Base-by-base conservation (phyloP, 2,329 filamentous ascomycete genomes). In the Tolypocladium nubicola region DNA sequence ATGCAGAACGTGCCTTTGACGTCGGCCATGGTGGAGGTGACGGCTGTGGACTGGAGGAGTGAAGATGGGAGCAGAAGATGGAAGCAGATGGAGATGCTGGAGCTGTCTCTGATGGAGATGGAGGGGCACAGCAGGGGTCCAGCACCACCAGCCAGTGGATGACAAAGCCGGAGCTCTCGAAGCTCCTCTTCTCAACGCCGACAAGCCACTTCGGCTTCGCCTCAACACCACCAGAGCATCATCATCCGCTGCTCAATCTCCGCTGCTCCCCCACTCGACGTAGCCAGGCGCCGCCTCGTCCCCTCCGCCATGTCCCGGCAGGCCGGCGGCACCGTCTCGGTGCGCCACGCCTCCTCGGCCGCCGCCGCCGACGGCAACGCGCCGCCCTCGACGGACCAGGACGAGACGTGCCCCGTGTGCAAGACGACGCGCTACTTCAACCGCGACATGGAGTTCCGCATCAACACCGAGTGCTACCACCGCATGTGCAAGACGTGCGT, bases 401-500 rank as follows among this genome's bases (percentile, higher is more conserved):
- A 79, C 63, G 91, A 97, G 74, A 88, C 92, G 69, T 99, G 94
- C 76, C 94, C 93, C 58, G 90, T 97, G 64, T 99, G 94, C 87
- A 97, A 97, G 76, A 95, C 91, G 59, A 90, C 89, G 59, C 89
- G 91, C 62, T 97, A 97, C 78, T 87, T 97, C 67, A 97, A 97
- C 78, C 86, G 86, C 60, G 87, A 91, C 75, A 92, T 99, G 83
- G 83, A 87, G 62, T 97, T 99, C 75, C 88, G 94, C 65, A 92
- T 99, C 76, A 97, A 97, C 72, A 90, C 93, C 10, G 91, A 96
- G 79, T 99, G 94, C 82, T 99, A 99, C 79, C 94, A 99, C 79
- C 90, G 90, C 64, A 97, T 99, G 90, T 99, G 94, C 79, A 88
- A 90, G 71, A 92, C 89, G 58, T 99, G 94, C 76, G 92, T 97